Base-by-base conservation (phyloP, 2,329 filamentous ascomycete species). In the Knufia petricola region DNA sequence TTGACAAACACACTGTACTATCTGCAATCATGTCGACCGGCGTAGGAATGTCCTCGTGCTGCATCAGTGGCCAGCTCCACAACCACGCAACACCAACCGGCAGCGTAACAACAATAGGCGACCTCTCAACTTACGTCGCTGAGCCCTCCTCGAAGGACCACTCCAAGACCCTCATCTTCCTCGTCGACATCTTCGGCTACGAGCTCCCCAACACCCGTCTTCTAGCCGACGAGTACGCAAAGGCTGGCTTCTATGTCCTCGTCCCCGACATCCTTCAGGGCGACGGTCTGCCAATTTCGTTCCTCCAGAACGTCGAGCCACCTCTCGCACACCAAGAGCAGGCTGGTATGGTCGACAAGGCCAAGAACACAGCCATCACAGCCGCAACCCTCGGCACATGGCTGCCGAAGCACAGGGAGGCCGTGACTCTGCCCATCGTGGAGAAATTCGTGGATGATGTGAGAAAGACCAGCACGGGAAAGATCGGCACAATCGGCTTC, bases 151-250 rank as follows among this genome's bases (percentile, higher is more conserved):
- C 62, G 46, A 64, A 61, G 19, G 64, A 62, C n/a, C 69, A 63
- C 40, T 62, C 66, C 30, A 70, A 70, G 54, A 64, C 65, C 3
- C 63, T 74, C 36, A 63, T 76, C 45, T 69, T 76, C 52, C 61
- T 76, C 42, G 58, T 61, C 40, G 69, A 73, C 55, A 69, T 75
- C 58, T 74, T 72, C 51, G 71, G 71, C 51, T 73, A 66, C 66
- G 66, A 66, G n/a, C 65, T 73, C 42, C 58, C 62, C 26, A 74
- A 74, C 56, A 59, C 66, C 38, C 66, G 71, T 26, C 55, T 74
- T 3, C 60, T 74, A 12, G 71, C 71, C 10, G 71, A 74, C 58
- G 60, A 67, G 43, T 74, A 72, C 55, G 71, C 71, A 24, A 64
- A 66, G 51, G 63, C 63, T 10, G 66, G 70, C 56, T 72, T 68